Conservation (phyloP, 1,139 yeast genomes). For the Geotrichum australiense region DNA sequence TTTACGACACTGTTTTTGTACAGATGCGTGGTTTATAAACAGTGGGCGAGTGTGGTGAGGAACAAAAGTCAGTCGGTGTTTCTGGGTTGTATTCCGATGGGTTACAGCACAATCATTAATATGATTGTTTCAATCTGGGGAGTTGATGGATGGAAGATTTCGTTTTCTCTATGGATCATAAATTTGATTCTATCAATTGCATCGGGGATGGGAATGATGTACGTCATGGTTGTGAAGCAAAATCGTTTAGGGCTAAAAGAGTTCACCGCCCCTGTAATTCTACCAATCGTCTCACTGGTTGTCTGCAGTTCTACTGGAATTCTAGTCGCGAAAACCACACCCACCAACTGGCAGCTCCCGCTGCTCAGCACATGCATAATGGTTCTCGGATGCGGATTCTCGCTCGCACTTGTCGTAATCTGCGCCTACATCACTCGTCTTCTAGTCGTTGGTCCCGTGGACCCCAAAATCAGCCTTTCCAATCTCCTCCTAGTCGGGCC, state of each 20-base stretch:
- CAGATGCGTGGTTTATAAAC: constrained; percentile 35
- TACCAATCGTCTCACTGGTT: constrained; percentile 71
- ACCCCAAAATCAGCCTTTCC: constrained; percentile 43
- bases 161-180: constrained; percentile 64
- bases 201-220: constrained; percentile 46
- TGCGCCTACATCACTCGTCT: constrained; percentile 55
- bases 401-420: constrained; percentile 51
- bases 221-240: constrained; percentile 40
- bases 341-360: constrained; percentile 25
- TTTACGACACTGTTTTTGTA: constrained; percentile 38
- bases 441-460: constrained; percentile 54
- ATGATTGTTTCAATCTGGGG: constrained; percentile 61
- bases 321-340: constrained; percentile 42
- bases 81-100: constrained; percentile 79
- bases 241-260: constrained; percentile 34
- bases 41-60: constrained; percentile 36
- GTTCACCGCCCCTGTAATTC: constrained; percentile 42
- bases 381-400: constrained; percentile 63
- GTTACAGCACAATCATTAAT: constrained; percentile 56
- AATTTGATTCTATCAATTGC: constrained; percentile 25
- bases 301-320: constrained; percentile 68
- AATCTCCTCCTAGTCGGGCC: constrained; percentile 60
- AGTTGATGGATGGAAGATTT: constrained; percentile 39
- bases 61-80: constrained; percentile 50
- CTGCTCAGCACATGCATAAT: constrained; percentile 45